phyloP scores from a whole-genome alignment of 805 yeast species.

The Yarrowia sp. region DNA sequence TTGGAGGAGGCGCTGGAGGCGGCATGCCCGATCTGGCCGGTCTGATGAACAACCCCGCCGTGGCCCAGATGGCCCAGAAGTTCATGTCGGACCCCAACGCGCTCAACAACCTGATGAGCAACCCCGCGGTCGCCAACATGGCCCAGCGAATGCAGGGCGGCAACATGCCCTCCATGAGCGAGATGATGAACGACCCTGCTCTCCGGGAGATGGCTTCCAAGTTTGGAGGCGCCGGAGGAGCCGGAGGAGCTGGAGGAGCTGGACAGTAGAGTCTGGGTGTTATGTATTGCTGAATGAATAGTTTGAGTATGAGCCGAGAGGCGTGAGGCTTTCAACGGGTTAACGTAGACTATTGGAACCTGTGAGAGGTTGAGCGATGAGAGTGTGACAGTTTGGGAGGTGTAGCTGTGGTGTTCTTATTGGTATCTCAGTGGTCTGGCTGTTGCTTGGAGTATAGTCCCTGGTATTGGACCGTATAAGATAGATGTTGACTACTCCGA shows the following conservation, averaged over 20 bases:
- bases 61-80: slow-evolving; percentile 86
- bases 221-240: slow-evolving; percentile 63
- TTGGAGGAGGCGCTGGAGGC: slow-evolving; percentile 64
- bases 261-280: neutral
- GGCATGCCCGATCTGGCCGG: slow-evolving; percentile 74
- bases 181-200: slow-evolving; percentile 82
- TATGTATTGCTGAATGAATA: too few species aligned
- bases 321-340: too few species aligned
- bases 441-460: too few species aligned
- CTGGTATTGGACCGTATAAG: too few species aligned
- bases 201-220: slow-evolving; percentile 72
- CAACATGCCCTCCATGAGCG: slow-evolving; percentile 66
- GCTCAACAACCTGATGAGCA: slow-evolving; percentile 72
- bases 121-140: slow-evolving; percentile 84
- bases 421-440: too few species aligned
- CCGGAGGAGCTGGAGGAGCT: slow-evolving; percentile 42
- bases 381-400: too few species aligned
- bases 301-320: too few species aligned
- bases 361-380: too few species aligned
- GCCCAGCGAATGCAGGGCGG: slow-evolving; percentile 71
- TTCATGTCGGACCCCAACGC: slow-evolving; percentile 88
- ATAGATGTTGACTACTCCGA: too few species aligned
- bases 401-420: too few species aligned
- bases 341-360: too few species aligned
- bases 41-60: slow-evolving; percentile 87